phyloP scores from a whole-genome alignment of 2,329 filamentous ascomycete genomes.

The Exophiala calicioides region DNA sequence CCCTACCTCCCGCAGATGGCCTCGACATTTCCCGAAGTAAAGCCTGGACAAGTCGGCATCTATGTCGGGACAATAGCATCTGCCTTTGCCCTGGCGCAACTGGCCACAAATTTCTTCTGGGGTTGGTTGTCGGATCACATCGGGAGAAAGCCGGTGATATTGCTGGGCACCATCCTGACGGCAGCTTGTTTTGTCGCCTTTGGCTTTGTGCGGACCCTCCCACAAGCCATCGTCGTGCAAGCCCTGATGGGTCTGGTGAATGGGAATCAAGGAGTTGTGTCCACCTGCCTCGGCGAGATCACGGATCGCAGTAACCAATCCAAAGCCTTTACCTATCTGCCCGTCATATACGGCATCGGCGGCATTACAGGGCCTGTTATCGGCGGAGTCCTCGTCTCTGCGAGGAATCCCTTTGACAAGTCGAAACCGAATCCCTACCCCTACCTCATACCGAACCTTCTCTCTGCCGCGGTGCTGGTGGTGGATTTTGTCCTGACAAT shows the following conservation, averaged over 20 bases:
- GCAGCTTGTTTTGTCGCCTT: slow-evolving; percentile 80
- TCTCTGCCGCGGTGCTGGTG: slow-evolving; percentile 71
- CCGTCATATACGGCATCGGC: slow-evolving; percentile 92
- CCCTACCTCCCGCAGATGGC: slow-evolving; percentile 96
- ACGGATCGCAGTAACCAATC: slow-evolving; percentile 96
- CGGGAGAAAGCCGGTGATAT: slow-evolving; percentile 78
- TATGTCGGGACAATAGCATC: slow-evolving; percentile 91
- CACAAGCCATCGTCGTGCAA: slow-evolving; percentile 84
- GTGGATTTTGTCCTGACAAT: slow-evolving; percentile 71
- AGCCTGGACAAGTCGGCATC: slow-evolving; percentile 69
- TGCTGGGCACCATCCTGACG: slow-evolving; percentile 80
- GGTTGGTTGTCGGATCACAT: slow-evolving; percentile 78
- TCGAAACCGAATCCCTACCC: slow-evolving; percentile 65
- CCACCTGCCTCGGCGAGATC: slow-evolving; percentile 89
- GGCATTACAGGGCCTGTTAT: slow-evolving; percentile 89
- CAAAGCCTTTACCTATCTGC: slow-evolving; percentile 87
- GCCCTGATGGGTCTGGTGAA: slow-evolving; percentile 89
- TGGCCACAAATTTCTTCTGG: slow-evolving; percentile 90
- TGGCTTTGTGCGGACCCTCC: slow-evolving; percentile 79
- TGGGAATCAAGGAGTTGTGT: slow-evolving; percentile 91
- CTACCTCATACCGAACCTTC: slow-evolving; percentile 80
- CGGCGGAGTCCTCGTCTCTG: slow-evolving; percentile 79
- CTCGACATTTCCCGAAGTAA: slow-evolving; percentile 77
- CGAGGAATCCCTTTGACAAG: slow-evolving; percentile 57
- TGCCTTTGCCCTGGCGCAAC: slow-evolving; percentile 87